Percentiles rank a stretch among this genome's conserved stretches.
Conservation (phyloP, 192 early-diverging fungal genomes). For the Coemansia sp. region DNA sequence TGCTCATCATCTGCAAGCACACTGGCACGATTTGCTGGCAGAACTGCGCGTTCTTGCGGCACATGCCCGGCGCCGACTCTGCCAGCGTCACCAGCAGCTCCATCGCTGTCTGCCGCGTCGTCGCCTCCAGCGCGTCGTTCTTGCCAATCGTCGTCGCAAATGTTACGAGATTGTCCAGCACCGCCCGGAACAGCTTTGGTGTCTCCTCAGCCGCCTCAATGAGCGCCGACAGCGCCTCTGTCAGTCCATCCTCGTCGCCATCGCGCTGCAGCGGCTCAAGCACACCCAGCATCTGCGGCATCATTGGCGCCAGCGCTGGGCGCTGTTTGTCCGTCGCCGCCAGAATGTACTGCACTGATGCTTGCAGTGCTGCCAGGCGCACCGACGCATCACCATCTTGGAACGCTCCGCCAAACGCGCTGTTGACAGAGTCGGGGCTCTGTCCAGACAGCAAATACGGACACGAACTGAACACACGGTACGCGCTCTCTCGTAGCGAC, state of each 20-base stretch:
- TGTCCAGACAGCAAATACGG: slow-evolving; percentile 75
- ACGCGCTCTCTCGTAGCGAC: slow-evolving; percentile 82
- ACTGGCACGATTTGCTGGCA: slow-evolving; percentile 78
- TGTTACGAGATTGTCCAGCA: slow-evolving; percentile 69
- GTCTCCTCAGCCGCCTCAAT: slow-evolving; percentile 84
- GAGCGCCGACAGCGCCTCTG: slow-evolving; percentile 72
- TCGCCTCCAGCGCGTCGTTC: slow-evolving; percentile 76
- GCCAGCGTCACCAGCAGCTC: slow-evolving; percentile 91
- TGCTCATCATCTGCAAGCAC: slow-evolving; percentile 91
- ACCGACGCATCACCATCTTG: slow-evolving; percentile 66
- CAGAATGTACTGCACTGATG: slow-evolving; percentile 73
- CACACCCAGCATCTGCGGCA: slow-evolving; percentile 82
- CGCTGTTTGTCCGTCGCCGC: slow-evolving; percentile 62
- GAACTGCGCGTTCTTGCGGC: slow-evolving; percentile 88
- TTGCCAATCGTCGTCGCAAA: slow-evolving; percentile 79
- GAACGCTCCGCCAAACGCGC: slow-evolving; percentile 73
- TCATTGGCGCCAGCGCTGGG: slow-evolving; percentile 50
- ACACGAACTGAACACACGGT: slow-evolving; percentile 85
- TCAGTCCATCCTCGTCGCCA: slow-evolving; percentile 71
- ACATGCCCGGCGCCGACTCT: slow-evolving; percentile 85
- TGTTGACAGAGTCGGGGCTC: slow-evolving; percentile 67
- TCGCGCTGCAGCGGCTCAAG: slow-evolving; percentile 67
- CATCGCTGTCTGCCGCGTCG: slow-evolving; percentile 84
- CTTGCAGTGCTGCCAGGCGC: slow-evolving; percentile 74
- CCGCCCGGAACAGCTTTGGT: slow-evolving; percentile 81